Percentiles rank a stretch among this genome's conserved stretches.
Conservation (phyloP, 495 filamentous ascomycete species). For the Aspergillus affinis region DNA sequence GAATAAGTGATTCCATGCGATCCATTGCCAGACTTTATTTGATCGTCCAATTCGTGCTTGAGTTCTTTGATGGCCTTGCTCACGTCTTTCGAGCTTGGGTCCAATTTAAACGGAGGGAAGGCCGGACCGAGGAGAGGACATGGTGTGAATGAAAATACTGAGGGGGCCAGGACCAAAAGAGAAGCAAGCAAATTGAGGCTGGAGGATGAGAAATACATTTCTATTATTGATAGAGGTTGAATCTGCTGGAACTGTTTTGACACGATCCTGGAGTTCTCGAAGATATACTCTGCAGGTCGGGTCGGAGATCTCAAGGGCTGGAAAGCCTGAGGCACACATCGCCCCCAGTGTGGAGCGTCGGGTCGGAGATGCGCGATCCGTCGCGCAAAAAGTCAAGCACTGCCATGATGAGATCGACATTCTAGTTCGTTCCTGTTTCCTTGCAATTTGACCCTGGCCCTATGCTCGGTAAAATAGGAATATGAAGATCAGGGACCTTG, state of each 20-base stretch:
- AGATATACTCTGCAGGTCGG: neutral
- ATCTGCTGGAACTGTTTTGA: neutral
- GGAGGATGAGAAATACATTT: neutral
- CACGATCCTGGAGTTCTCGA: neutral
- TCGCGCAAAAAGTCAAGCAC: neutral
- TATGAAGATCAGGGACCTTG: neutral
- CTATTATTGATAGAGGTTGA: neutral
- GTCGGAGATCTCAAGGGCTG: neutral
- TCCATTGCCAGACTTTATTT: conserved; percentile 2
- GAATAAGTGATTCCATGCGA: conserved; percentile 16
- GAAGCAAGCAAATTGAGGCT: neutral
- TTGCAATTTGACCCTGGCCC: neutral
- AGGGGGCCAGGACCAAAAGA: conserved; percentile 2
- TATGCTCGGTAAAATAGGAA: neutral
- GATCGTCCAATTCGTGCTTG: neutral
- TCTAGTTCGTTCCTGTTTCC: neutral
- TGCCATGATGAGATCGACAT: neutral
- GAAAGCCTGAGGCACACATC: neutral
- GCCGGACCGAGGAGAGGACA: conserved; percentile 52
- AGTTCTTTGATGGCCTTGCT: conserved; percentile 15
- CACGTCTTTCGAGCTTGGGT: conserved; percentile 31
- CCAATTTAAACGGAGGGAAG: conserved; percentile 42
- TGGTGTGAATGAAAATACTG: conserved; percentile 23
- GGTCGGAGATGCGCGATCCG: neutral
- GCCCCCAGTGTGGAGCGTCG: neutral